Conservation (phyloP, 164 flowering plant species). For the Pachysandra terminalis region DNA sequence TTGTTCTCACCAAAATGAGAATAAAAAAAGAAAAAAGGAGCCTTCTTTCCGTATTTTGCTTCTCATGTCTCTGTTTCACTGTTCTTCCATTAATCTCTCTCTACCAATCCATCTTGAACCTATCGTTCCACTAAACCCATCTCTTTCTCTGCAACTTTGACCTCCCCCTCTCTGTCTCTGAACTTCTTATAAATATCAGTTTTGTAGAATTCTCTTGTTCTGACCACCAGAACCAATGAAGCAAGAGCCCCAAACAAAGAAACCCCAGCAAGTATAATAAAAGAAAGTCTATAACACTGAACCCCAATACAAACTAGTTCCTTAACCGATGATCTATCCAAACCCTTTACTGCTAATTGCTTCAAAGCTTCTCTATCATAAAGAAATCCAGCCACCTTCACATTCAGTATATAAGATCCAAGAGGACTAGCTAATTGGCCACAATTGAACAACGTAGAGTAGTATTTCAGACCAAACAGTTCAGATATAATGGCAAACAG, state of each 20-base stretch:
- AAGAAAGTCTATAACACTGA: conserved; percentile 42
- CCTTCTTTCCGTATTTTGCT: too few relatives aligned
- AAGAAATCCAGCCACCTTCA: conserved; percentile 36
- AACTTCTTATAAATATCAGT: conserved; percentile 64
- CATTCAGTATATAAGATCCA: conserved; percentile 53
- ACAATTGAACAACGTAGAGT: conserved; percentile 54
- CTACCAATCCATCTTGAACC: too few relatives aligned
- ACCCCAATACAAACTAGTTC: conserved; percentile 55
- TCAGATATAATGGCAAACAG: conserved; percentile 52
- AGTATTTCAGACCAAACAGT: conserved; percentile 59
- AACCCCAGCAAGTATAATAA: conserved; percentile 37
- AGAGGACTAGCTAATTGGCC: conserved; percentile 54
- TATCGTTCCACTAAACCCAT: too few relatives aligned
- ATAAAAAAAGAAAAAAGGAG: too few relatives aligned
- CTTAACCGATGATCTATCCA: conserved; percentile 25
- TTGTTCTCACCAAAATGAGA: too few relatives aligned
- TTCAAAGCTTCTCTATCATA: conserved; percentile 55
- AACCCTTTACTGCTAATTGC: conserved; percentile 30
- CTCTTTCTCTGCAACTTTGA: conserved; percentile 16
- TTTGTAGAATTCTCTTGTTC: conserved; percentile 50
- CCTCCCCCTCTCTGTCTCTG: conserved; percentile 31
- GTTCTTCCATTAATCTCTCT: too few relatives aligned
- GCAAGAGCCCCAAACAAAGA: conserved; percentile 45
- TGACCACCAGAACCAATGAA: conserved; percentile 45
- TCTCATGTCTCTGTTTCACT: too few relatives aligned